A percentile compares a stretch with the other conserved stretches of the same genome.
phyloP scores from a whole-genome alignment of 179 eudicot species.

The Pouteria campechiana region DNA sequence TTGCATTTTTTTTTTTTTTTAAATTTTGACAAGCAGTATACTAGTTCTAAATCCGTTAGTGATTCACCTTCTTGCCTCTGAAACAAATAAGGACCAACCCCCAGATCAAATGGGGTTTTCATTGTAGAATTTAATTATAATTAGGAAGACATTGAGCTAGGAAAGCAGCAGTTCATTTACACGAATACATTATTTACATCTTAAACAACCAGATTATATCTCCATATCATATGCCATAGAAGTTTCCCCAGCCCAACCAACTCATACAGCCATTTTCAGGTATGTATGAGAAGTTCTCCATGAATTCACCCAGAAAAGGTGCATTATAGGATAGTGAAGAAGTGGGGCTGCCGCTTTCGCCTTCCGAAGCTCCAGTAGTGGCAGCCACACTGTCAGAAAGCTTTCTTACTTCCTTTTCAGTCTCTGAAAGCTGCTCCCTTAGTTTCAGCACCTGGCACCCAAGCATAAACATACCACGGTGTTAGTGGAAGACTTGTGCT shows the following conservation, averaged over 20 bases:
- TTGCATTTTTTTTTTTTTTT: too few species aligned
- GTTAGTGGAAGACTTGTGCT: too few species aligned
- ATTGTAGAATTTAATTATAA: too few species aligned
- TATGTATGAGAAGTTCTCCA: constrained; percentile 19
- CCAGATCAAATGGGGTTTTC: too few species aligned
- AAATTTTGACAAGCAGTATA: too few species aligned
- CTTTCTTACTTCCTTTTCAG: constrained; percentile 41
- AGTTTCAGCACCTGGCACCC: constrained; percentile 61
- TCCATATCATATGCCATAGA: constrained; percentile 11
- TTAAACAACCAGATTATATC: not conserved
- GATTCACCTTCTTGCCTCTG: too few species aligned
- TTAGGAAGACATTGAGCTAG: too few species aligned
- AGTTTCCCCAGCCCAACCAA: constrained; percentile 24
- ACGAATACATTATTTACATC: not conserved
- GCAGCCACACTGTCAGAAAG: constrained; percentile 30
- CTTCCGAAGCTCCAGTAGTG: too few species aligned
- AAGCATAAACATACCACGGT: too few species aligned
- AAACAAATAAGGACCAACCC: too few species aligned
- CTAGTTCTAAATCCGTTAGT: too few species aligned
- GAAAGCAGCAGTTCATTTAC: too few species aligned
- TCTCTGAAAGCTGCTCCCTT: constrained; percentile 43
- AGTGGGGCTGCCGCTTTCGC: constrained; percentile 65
- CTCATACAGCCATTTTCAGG: constrained; percentile 9
- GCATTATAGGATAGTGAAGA: constrained; percentile 60
- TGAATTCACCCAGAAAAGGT: constrained; percentile 28